phyloP scores from a whole-genome alignment of 257 asterid genomes.

The Dorcoceras hygrometricum region DNA sequence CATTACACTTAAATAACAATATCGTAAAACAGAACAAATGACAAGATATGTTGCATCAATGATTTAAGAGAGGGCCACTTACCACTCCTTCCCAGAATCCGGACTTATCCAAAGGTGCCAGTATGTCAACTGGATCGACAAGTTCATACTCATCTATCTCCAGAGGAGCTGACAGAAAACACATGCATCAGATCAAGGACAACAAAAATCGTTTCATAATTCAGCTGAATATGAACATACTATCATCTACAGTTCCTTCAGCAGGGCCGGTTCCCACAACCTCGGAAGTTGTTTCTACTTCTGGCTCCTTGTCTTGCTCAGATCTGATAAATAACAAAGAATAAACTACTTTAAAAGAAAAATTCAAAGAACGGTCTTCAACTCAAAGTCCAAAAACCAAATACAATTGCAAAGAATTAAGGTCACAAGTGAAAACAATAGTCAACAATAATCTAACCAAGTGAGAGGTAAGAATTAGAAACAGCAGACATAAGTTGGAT shows the following conservation, averaged over 20 bases:
- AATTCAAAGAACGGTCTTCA: not conserved
- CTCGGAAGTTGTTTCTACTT: conserved; percentile 66
- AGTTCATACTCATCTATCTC: conserved; percentile 98
- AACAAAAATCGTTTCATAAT: not conserved
- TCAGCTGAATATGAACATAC: conserved; percentile 40
- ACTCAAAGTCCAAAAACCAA: conserved; percentile 6
- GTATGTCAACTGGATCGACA: conserved; percentile 96
- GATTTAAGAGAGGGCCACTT: conserved; percentile 30
- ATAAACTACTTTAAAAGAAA: conserved; percentile 2
- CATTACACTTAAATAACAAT: conserved; percentile 10
- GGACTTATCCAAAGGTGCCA: conserved; percentile 92
- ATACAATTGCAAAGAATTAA: not conserved
- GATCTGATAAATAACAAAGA: conserved; percentile 49
- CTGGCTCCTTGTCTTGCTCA: conserved; percentile 99
- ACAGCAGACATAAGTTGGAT: conserved; percentile 14
- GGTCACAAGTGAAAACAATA: not conserved
- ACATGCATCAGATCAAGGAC: conserved; percentile 31
- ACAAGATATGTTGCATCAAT: conserved; percentile 12
- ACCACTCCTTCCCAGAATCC: conserved; percentile 99
- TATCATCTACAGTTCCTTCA: conserved; percentile 67
- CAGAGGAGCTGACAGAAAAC: conserved; percentile 69
- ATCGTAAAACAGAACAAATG: conserved; percentile 9
- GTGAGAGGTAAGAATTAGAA: conserved; percentile 17
- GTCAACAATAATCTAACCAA: conserved; percentile 8
- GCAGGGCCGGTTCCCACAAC: conserved; percentile 59